These are phyloP conservation scores for Coniochaeta sp. DNA, from an alignment of 2,329 filamentous ascomycete genomes.

Conservation along the genomic window DNA sequence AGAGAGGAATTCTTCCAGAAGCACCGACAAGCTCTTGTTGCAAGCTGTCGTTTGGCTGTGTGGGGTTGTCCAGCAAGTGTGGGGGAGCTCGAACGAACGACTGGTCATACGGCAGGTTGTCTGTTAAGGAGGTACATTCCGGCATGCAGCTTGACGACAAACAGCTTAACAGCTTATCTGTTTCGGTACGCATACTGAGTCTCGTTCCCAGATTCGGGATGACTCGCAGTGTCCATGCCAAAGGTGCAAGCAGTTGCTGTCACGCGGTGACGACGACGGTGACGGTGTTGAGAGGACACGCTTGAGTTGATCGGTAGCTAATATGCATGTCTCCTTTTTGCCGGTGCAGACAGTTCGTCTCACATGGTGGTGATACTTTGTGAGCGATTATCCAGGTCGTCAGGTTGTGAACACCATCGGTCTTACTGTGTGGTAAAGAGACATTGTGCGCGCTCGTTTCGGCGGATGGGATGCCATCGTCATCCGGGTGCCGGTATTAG, in stretches of 20 bases:
- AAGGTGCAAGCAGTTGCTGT: too few relatives aligned
- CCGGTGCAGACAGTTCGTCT: neutral
- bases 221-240: too few relatives aligned
- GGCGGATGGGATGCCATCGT: neutral
- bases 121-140: too few relatives aligned
- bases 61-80: neutral
- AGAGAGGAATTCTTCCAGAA: neutral
- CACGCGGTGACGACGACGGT: too few relatives aligned
- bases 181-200: too few relatives aligned
- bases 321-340: neutral
- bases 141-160: too few relatives aligned
- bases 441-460: neutral
- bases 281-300: too few relatives aligned
- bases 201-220: too few relatives aligned
- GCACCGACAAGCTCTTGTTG: neutral
- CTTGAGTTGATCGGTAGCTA: too few relatives aligned
- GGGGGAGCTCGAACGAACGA: neutral
- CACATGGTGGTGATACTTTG: neutral
- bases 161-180: too few relatives aligned
- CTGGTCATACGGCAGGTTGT: too few relatives aligned
- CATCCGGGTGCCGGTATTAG: slow-evolving; percentile 2
- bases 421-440: neutral
- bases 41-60: too few relatives aligned
- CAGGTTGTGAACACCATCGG: neutral
- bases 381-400: neutral